Percentiles rank a stretch among this genome's conserved stretches.
These are phyloP conservation scores for Chloromonas sp. DNA, from an alignment of 163 green algal species.

Conservation along the genomic window DNA sequence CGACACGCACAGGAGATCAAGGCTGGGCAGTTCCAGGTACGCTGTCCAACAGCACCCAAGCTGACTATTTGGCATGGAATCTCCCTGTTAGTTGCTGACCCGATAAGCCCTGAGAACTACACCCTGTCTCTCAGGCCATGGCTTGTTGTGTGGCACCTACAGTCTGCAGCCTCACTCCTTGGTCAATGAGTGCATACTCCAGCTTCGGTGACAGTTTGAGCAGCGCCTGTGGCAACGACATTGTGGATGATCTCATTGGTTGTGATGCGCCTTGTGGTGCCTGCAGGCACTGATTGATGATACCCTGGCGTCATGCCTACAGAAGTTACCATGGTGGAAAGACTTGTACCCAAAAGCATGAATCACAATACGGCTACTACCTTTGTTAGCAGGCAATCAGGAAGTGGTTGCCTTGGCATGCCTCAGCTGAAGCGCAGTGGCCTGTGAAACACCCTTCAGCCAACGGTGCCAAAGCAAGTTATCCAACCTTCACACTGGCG, in stretches of 20 bases:
- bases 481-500: too few relatives aligned
- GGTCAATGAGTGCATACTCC: not conserved
- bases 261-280: not conserved
- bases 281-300: not conserved
- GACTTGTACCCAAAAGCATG: not conserved
- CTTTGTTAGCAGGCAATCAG: too few relatives aligned
- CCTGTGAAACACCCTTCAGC: too few relatives aligned
- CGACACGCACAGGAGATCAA: constrained; percentile 3
- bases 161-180: not conserved
- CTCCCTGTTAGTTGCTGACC: not conserved
- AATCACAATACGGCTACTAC: too few relatives aligned
- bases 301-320: not conserved
- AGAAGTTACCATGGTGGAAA: not conserved
- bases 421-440: too few relatives aligned
- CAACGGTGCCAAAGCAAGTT: too few relatives aligned
- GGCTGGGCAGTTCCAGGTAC: constrained; percentile 4
- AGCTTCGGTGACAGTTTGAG: not conserved
- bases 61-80: too few relatives aligned
- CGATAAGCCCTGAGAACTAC: not conserved
- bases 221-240: too few relatives aligned
- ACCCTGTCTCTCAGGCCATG: not conserved
- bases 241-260: too few relatives aligned
- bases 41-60: not conserved
- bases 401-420: too few relatives aligned
- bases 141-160: not conserved